Evolutionary conservation across 2,329 filamentous ascomycete genomes (phyloP), one percentile per base, ranked within the genome.

Genomic region (Diaporthe sp.): DNA sequence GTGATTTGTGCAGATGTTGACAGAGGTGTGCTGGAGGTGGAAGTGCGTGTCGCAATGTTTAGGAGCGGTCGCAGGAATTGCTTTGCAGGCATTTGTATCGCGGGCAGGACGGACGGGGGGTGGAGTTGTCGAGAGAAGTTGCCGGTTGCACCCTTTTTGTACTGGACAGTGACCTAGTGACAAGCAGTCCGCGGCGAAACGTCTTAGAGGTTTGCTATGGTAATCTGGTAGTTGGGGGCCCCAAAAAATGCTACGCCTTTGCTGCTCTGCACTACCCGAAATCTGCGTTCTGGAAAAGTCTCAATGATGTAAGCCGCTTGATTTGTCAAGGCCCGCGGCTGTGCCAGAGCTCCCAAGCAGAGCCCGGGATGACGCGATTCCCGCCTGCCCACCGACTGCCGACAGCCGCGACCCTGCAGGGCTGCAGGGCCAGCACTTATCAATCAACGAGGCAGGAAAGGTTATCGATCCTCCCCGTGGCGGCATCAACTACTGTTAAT

Each of bases 1-100:
- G 78, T 78, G 42, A 71, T 76, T 67, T 73, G 72, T 55, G 77
- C 60, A 68, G 75, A 61, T 44, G 77, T 76, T 70, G 74, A 72
- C 55, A 75, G 73, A 47, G 73, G 63, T 31, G 68, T 68, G 65
- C 39, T 68, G 65, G 65, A 68, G 47, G 22, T 37, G 28, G 65
- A 71, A n/a, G 71, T 72, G 63, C 72, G 76, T 60, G 61, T 76
- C 57, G 76, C 74, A 70, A 76, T 76, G 53, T 70, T 76, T 61
- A 76, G 72, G 51, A 75, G 58, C 39, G 70, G 72, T 55, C 73
- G 71, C 34, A 73, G 72, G 67, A 74, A 72, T 71, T 73, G 58
- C 77, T 77, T 39, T 75, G 75, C 75, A 77, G 76, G 49, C 71
- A 73, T 73, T 73, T 73, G 58, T 55, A 65, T 65, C 42, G 51